Base-by-base conservation (phyloP, 768 basidiomycete genomes). In the Tricholoma terreum region DNA sequence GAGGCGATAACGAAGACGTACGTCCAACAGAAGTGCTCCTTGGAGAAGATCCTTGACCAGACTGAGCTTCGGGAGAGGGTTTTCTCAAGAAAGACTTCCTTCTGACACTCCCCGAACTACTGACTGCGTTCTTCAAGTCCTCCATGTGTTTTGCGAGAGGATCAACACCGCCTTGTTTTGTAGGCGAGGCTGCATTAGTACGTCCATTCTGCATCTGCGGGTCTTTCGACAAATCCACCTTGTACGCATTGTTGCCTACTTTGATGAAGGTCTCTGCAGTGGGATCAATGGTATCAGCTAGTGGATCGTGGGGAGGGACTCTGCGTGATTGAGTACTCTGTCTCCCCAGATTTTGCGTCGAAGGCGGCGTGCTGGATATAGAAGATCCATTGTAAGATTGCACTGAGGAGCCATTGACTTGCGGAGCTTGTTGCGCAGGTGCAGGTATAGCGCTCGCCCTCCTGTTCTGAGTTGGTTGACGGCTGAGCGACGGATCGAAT, bases 61-160 rank as follows among this genome's bases (percentile, higher is more conserved):
- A 50, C 48, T 67, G 50, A 49, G 46, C 15, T 0, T 49, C 46
- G 19, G 67, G 62, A 49, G 67, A 48, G 30, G 70, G 63, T 14
- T 65, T 61, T 58, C 71, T 69, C 36, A 71, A 70, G n/a, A 73
- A 59, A 3, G 77, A 77, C 57, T 77, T 80, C 56, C 80, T 71
- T 52, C 83, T 74, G 11, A 77, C 75, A 57, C 76, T 80, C 1
- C 80, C 81, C 5, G 75, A 73, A n/a, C 71, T 75, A 6, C 74
- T 72, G 3, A 77, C 75, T 21, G 74, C 73, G 57, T 73, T 78
- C 65, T 81, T 74, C 52, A 90, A 70, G 45, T 84, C 82, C 56
- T 83, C 80, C 76, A 89, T 79, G 61, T 86, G 86, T 62, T 78
- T 83, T 24, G 84, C 83, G 22, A 90, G 71, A 0, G 88, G 89